A percentile compares a stretch with the other conserved stretches of the same genome.
phyloP scores from a whole-genome alignment of 164 flowering plant genomes.

The Vitis rotundifolia region DNA sequence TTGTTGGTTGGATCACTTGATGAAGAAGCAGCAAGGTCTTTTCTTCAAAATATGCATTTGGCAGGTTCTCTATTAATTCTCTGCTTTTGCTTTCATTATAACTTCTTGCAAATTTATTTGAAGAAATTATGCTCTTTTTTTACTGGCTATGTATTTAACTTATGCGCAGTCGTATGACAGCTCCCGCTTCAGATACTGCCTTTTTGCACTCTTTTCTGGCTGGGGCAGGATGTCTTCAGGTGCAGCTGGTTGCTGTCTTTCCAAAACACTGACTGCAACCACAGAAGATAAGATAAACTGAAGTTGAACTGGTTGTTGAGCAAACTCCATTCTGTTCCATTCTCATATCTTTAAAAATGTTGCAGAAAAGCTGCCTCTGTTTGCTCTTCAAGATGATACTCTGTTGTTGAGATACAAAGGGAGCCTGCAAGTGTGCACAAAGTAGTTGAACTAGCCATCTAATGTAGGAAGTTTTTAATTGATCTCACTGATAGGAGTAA shows the following conservation, averaged over 20 bases:
- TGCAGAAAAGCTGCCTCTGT: constrained; percentile 65
- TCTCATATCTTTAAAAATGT: background rate
- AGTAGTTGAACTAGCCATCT: constrained; percentile 61
- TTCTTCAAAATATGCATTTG: constrained; percentile 77
- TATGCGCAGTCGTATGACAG: constrained; percentile 36
- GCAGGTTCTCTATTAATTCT: constrained; percentile 57
- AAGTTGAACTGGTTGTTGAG: constrained; percentile 21
- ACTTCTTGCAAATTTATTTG: background rate
- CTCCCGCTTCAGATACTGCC: constrained; percentile 81
- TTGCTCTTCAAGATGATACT: constrained; percentile 66
- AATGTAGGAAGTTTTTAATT: constrained; percentile 66
- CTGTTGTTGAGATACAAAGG: constrained; percentile 61
- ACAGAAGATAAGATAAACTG: constrained; percentile 24
- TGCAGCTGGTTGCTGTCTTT: constrained; percentile 60
- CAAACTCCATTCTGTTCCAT: constrained; percentile 7
- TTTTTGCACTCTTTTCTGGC: constrained; percentile 86
- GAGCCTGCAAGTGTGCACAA: constrained; percentile 57
- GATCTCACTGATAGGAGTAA: constrained; percentile 63
- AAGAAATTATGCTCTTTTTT: too few relatives aligned
- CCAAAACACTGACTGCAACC: constrained; percentile 28
- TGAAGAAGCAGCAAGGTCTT: constrained; percentile 68
- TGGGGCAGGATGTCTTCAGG: constrained; percentile 81
- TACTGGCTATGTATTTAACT: background rate
- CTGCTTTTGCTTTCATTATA: background rate
- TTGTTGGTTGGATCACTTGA: constrained; percentile 76